These are phyloP conservation scores for Botryotinia convoluta DNA, from an alignment of 2,329 filamentous ascomycete species.

Conservation along the genomic window DNA sequence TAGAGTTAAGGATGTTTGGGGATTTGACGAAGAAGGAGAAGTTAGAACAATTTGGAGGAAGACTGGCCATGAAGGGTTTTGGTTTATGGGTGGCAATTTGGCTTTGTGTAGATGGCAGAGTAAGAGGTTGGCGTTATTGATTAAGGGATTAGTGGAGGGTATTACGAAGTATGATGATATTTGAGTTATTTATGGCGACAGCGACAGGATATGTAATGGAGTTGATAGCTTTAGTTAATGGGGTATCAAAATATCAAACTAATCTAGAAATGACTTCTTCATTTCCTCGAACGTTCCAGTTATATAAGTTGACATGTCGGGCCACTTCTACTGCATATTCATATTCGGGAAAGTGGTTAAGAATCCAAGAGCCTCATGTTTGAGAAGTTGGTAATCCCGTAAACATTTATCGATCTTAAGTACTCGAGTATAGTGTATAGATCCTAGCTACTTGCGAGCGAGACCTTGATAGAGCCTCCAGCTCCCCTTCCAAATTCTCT, in stretches of 20 bases:
- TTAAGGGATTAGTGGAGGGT: conserved; percentile 46
- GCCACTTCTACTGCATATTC: too few relatives aligned
- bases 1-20: conserved; percentile 48
- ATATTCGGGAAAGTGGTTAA: background rate
- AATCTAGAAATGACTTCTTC: background rate
- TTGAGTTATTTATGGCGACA: background rate
- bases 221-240: background rate
- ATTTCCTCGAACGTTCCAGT: background rate
- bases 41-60: conserved; percentile 47
- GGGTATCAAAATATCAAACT: background rate
- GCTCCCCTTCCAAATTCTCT: background rate
- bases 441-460: background rate
- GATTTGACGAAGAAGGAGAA: conserved; percentile 49
- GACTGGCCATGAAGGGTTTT: conserved; percentile 49
- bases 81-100: conserved; percentile 53
- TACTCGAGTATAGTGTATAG: background rate
- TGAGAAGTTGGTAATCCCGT: background rate
- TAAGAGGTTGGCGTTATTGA: conserved; percentile 48
- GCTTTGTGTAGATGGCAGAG: conserved; percentile 49
- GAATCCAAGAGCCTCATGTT: background rate
- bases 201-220: background rate
- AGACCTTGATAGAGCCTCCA: background rate
- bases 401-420: background rate
- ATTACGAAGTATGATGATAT: conserved; percentile 34
- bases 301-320: background rate